These are phyloP conservation scores for Decorospora gaudefroyi DNA, from an alignment of 2,329 filamentous ascomycete species.

Conservation along the genomic window DNA sequence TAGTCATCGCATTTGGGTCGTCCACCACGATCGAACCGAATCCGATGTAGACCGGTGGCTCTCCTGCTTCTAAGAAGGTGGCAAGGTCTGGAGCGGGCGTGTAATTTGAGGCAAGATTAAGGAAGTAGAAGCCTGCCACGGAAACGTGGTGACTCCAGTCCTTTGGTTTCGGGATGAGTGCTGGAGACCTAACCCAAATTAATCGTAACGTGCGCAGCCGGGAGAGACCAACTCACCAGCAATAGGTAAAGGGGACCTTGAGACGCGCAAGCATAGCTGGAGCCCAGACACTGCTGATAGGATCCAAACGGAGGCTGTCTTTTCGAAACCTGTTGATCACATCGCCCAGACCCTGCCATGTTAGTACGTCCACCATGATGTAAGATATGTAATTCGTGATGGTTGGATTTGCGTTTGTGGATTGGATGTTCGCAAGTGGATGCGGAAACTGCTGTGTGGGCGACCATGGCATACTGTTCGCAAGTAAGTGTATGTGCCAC, in stretches of 20 bases:
- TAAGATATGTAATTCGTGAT: slow-evolving; percentile 84
- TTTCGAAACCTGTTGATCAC: slow-evolving; percentile 86
- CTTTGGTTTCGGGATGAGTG: slow-evolving; percentile 52
- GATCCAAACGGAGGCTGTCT: slow-evolving; percentile 72
- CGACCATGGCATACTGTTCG: slow-evolving; percentile 78
- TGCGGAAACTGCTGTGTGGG: slow-evolving; percentile 85
- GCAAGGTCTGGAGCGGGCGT: slow-evolving; percentile 48
- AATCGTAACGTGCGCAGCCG: background rate
- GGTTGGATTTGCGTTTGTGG: slow-evolving; percentile 73
- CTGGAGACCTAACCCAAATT: slow-evolving; percentile 41
- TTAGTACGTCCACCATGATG: slow-evolving; percentile 84
- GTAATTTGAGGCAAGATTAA: slow-evolving; percentile 47
- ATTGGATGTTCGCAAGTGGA: slow-evolving; percentile 79
- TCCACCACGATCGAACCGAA: slow-evolving; percentile 52
- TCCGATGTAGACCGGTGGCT: slow-evolving; percentile 50
- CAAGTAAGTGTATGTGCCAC: slow-evolving; percentile 10
- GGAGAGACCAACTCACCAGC: slow-evolving; percentile 62
- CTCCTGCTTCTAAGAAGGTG: slow-evolving; percentile 47
- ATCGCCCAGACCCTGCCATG: slow-evolving; percentile 90
- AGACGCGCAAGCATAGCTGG: slow-evolving; percentile 78
- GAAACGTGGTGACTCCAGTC: slow-evolving; percentile 53
- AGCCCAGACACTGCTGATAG: slow-evolving; percentile 79
- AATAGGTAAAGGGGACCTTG: slow-evolving; percentile 84
- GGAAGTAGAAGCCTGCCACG: slow-evolving; percentile 50
- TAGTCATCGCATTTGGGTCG: slow-evolving; percentile 50